Evolutionary conservation across 225 moss, liverwort and hornwort species (phyloP).

Genomic region (Polytrichum commune): DNA sequence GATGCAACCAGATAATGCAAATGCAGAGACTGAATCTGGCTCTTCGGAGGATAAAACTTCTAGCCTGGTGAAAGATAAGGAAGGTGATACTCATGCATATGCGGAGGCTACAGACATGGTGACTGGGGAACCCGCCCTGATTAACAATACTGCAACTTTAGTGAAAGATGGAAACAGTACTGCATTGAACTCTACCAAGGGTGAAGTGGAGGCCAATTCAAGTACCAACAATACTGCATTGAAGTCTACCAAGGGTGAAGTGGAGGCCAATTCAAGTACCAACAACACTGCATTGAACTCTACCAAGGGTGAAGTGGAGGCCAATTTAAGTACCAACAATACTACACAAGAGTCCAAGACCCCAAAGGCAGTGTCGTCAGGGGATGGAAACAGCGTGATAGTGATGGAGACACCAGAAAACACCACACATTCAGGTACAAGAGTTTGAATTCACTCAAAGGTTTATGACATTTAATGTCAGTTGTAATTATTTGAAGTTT

Average conservation of each 20-base stretch:
- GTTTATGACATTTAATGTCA: too few species aligned
- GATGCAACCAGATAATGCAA: not conserved
- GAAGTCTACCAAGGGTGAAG: too few species aligned
- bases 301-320: too few species aligned
- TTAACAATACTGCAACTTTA: too few species aligned
- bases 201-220: too few species aligned
- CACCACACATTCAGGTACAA: constrained; percentile 15
- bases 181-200: too few species aligned
- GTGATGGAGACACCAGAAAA: constrained; percentile 17
- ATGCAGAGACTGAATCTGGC: not conserved
- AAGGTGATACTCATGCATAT: not conserved
- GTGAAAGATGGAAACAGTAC: too few species aligned
- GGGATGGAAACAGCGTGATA: constrained; percentile 1
- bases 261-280: not conserved
- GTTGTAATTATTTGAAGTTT: too few species aligned
- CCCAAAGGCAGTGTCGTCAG: not conserved
- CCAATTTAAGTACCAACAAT: not conserved
- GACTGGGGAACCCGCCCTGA: not conserved
- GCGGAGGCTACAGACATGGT: not conserved
- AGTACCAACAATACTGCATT: too few species aligned
- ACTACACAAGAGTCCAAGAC: not conserved
- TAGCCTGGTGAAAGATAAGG: not conserved
- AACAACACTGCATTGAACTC: too few species aligned
- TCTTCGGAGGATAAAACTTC: not conserved
- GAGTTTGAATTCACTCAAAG: constrained; percentile 4